These are phyloP conservation scores for Beta vulgaris DNA, from an alignment of 148 eudicot species.

Conservation along the genomic window DNA sequence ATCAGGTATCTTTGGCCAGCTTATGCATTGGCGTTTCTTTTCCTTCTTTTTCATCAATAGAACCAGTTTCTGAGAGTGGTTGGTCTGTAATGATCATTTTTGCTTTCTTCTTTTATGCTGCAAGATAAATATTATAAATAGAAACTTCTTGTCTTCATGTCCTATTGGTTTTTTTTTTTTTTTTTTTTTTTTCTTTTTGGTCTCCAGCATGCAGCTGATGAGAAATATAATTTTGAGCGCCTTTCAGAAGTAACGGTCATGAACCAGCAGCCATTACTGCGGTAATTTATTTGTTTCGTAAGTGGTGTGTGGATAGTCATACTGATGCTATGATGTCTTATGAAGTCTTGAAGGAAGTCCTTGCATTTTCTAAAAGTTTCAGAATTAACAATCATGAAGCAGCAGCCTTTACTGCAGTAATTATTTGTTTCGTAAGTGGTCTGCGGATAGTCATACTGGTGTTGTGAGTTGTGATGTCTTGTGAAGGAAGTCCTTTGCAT, in stretches of 20 bases:
- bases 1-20: conserved; percentile 56
- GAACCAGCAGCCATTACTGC: conserved; percentile 91
- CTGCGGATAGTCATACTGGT: not conserved
- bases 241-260: conserved; percentile 70
- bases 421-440: not conserved
- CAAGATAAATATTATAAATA: not conserved
- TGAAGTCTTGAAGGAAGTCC: no score
- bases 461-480: not conserved
- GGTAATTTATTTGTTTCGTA: conserved; percentile 30
- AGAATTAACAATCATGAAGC: conserved; percentile 73
- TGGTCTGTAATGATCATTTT: not conserved
- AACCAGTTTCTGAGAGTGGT: not conserved
- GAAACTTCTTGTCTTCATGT: not conserved
- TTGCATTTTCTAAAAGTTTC: no score
- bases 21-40: not conserved
- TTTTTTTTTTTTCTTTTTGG: conserved; percentile 15
- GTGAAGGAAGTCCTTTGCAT: not conserved
- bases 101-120: not conserved
- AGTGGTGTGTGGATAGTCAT: not conserved
- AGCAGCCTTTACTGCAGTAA: conserved; percentile 88
- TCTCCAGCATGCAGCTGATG: conserved; percentile 97
- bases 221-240: conserved; percentile 89
- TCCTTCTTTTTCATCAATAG: not conserved
- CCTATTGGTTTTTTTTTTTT: not conserved
- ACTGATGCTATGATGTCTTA: no score